These are phyloP conservation scores for Posidonia oceanica DNA, from an alignment of 116 monocot species.

Conservation along the genomic window DNA sequence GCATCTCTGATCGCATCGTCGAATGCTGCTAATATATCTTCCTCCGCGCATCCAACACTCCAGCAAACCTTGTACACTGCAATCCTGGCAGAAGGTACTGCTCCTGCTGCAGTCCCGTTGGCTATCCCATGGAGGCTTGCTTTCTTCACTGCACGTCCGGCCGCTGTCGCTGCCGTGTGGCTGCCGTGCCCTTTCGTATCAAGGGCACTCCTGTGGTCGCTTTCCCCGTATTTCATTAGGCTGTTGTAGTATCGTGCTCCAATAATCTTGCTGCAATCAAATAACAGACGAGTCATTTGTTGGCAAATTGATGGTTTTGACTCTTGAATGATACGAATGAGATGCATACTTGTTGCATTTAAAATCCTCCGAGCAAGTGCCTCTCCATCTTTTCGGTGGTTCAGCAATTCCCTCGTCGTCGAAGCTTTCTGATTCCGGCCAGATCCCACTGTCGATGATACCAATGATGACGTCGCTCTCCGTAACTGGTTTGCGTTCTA, in stretches of 20 bases:
- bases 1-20: constrained; percentile 16
- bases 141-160: constrained; percentile 5
- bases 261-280: constrained; percentile 12
- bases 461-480: constrained; percentile 16
- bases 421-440: constrained; percentile 19
- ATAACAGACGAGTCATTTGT: too few species aligned
- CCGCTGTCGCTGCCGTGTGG: constrained; percentile 23
- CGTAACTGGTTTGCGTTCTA: background rate
- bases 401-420: constrained; percentile 4
- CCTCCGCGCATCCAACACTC: background rate
- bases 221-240: background rate
- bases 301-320: background rate
- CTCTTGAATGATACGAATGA: background rate
- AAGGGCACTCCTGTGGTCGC: background rate
- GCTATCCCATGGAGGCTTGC: constrained; percentile 10
- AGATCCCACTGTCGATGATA: constrained; percentile 15
- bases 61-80: constrained; percentile 21
- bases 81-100: constrained; percentile 11
- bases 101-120: constrained; percentile 14
- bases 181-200: constrained; percentile 25
- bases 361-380: constrained; percentile 9
- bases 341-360: constrained; percentile 12
- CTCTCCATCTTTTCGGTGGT: constrained; percentile 9
- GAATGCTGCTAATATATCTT: constrained; percentile 9
- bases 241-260: constrained; percentile 18